phyloP scores from a whole-genome alignment of 495 filamentous ascomycete genomes.

The Aspergillus saccharolyticus region DNA sequence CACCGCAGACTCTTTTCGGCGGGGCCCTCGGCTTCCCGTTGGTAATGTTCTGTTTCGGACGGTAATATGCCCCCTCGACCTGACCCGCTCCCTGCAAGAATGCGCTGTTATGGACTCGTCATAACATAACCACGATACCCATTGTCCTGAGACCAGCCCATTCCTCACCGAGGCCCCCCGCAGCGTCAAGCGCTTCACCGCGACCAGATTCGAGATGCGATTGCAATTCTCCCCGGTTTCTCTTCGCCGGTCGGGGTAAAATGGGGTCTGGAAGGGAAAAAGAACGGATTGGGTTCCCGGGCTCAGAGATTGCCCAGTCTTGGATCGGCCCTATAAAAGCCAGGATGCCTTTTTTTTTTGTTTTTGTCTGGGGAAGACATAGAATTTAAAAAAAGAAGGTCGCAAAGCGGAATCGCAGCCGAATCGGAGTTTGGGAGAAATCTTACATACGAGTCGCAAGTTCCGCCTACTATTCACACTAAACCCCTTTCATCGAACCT shows the following conservation, averaged over 20 bases:
- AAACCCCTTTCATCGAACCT: background rate
- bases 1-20: conserved; percentile 43
- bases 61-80: background rate
- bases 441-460: background rate
- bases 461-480: background rate
- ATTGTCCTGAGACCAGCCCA: background rate
- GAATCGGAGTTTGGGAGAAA: background rate
- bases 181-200: conserved; percentile 31
- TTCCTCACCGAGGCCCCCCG: conserved; percentile 17
- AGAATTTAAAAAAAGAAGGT: too few species aligned
- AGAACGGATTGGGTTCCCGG: conserved; percentile 10
- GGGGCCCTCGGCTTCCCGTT: conserved; percentile 1
- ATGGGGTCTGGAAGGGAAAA: conserved; percentile 8
- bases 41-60: conserved; percentile 3
- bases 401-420: too few species aligned
- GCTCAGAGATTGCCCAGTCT: conserved; percentile 5
- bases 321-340: conserved; percentile 17
- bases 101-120: conserved; percentile 2
- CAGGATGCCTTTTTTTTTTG: background rate
- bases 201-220: conserved; percentile 20
- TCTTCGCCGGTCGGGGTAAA: conserved; percentile 15
- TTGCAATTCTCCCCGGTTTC: conserved; percentile 11
- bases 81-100: background rate
- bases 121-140: background rate
- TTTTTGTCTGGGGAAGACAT: background rate